phyloP scores from a whole-genome alignment of 495 filamentous ascomycete species.

The Aspergillus indologenus region DNA sequence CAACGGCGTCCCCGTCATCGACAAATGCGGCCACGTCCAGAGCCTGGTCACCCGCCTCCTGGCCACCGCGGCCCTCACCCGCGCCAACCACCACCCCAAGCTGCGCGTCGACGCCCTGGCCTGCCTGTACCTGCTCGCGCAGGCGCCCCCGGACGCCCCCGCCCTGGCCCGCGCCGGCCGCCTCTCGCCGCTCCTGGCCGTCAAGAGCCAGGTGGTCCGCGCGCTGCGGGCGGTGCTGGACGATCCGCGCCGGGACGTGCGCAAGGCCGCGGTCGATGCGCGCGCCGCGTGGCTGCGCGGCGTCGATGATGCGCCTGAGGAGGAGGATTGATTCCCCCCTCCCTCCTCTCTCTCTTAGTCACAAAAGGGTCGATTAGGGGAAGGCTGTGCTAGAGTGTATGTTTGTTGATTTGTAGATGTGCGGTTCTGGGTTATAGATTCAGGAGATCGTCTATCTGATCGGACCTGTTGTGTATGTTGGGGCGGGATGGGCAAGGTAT shows the following conservation, averaged over 20 bases:
- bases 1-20: slow-evolving; percentile 47
- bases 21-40: slow-evolving; percentile 57
- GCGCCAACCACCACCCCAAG: slow-evolving; percentile 22
- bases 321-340: slow-evolving; percentile 43
- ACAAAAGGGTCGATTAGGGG: no score
- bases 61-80: slow-evolving; percentile 34
- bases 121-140: slow-evolving; percentile 57
- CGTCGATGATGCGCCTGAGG: slow-evolving; percentile 60
- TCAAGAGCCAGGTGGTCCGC: slow-evolving; percentile 53
- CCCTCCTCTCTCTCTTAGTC: no score
- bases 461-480: no score
- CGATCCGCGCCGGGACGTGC: slow-evolving; percentile 64
- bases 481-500: no score
- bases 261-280: slow-evolving; percentile 67
- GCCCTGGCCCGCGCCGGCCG: slow-evolving; percentile 33
- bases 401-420: no score
- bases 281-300: slow-evolving; percentile 58
- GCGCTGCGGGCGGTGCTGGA: slow-evolving; percentile 55
- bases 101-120: slow-evolving; percentile 53
- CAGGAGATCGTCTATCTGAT: no score
- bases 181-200: slow-evolving; percentile 53
- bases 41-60: slow-evolving; percentile 60
- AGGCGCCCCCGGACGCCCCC: slow-evolving; percentile 21
- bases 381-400: no score
- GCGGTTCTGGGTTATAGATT: no score